phyloP scores from a whole-genome alignment of 768 basidiomycete genomes.

The Lentinula guzmanii region DNA sequence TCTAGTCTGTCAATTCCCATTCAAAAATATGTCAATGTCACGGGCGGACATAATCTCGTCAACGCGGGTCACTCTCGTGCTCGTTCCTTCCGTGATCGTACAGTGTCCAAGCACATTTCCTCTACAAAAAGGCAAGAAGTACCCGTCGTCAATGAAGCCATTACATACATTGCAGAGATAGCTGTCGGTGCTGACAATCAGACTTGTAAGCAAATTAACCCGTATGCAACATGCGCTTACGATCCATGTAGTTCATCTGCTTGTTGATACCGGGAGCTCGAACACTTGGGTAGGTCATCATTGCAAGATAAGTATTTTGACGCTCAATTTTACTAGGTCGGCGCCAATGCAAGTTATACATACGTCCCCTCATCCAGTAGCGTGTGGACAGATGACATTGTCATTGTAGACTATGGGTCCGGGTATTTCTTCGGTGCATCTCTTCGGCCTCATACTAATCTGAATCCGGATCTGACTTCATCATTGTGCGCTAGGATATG shows the following conservation, averaged over 20 bases:
- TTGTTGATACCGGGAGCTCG: conserved; percentile 65
- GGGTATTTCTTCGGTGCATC: conserved; percentile 51
- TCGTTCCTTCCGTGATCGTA: not conserved
- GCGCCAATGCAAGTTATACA: not conserved
- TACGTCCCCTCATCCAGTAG: not conserved
- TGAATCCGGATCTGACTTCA: not conserved
- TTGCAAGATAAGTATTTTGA: conserved; percentile 7
- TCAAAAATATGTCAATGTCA: not conserved
- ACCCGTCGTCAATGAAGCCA: not conserved
- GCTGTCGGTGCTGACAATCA: not conserved
- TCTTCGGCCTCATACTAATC: not conserved
- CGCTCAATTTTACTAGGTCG: not conserved
- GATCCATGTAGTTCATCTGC: conserved; percentile 19
- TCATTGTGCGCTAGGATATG: conserved; percentile 24
- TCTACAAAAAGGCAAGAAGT: not conserved
- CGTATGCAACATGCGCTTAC: too few relatives aligned
- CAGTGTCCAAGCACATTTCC: not conserved
- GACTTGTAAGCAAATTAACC: not conserved
- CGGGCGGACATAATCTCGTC: not conserved
- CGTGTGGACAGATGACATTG: not conserved
- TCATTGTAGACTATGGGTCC: conserved; percentile 55
- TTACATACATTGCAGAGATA: not conserved
- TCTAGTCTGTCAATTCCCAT: not conserved
- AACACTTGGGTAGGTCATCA: conserved; percentile 60
- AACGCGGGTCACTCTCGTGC: not conserved